Evolutionary conservation across 1,284 basidiomycete species (phyloP), one percentile per base, ranked within the genome.

Genomic region (Tetrapyrgos nigripes): DNA sequence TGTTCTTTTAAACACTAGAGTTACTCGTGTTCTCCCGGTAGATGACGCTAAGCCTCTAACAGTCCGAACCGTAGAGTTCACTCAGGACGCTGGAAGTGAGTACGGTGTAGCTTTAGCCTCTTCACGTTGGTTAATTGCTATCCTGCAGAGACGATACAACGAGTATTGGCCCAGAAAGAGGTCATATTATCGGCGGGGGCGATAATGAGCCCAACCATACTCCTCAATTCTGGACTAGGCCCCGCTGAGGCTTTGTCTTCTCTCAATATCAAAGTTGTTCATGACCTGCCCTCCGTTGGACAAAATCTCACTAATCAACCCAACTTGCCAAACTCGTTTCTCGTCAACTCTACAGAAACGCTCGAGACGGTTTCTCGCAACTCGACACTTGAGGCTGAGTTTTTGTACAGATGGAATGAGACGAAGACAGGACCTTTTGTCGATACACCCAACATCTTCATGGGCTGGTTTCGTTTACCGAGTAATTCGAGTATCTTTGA

Each of bases 221-320:
- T 76, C 4, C 68, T 73, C 57, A 65, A 69, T 6, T 73, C 73
- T 24, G 73, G 75, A 28, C 68, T 75, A 45, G 73, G 74, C 9
- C 67, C 71, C 52, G 62, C 69, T 0, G 49, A 52, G 2, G 48
- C 66, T 5, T 66, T 75, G 3, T 53, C 48, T 0, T 40, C 66
- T 1, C 62, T 74, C n/a, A 68, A 67, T 1, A 72, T 76, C 50
- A 26, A 31, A 4, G 51, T 64, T 9, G 33, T 71, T 9, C 55
- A 69, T 19, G 55, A 70, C 40, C 62, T 74, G 2, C 65, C 67
- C 49, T 68, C 64, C 6, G 74, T 75, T n/a, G 73, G 72, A 1
- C 63, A 65, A 51, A 76, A 76, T 53, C 57, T 79, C 28, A 68
- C 69, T 57, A 78, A 80, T 62, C 78, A 80, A 62, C 66, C 59